These are phyloP conservation scores for Pyricularia grisea DNA, from an alignment of 2,329 filamentous ascomycete genomes.

Conservation along the genomic window DNA sequence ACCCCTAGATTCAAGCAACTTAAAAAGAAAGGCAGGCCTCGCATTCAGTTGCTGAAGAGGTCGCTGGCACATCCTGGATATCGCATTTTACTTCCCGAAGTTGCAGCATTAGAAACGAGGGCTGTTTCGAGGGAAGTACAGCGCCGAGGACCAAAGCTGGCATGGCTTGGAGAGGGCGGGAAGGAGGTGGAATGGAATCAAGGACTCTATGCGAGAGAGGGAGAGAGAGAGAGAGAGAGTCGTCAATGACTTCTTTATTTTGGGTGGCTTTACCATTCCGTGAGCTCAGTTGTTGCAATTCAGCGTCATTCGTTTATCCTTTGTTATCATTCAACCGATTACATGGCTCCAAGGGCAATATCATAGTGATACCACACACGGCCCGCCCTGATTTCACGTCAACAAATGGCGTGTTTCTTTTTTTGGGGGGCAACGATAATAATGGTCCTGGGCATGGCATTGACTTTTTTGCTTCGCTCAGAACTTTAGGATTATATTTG, in stretches of 20 bases:
- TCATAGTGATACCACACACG: neutral
- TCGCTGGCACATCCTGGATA: neutral
- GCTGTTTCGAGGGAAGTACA: neutral
- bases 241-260: neutral
- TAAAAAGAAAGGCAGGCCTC: neutral
- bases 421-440: neutral
- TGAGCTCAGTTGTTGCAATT: neutral
- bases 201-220: neutral
- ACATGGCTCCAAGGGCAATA: neutral
- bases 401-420: neutral
- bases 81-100: neutral
- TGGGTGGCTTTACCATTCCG: neutral
- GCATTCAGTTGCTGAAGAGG: neutral
- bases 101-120: neutral
- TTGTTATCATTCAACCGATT: neutral
- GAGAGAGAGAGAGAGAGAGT: neutral
- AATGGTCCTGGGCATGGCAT: neutral
- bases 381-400: neutral
- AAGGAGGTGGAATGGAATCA: neutral
- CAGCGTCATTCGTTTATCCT: slow-evolving; percentile 1
- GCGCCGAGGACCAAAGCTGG: neutral
- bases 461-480: neutral
- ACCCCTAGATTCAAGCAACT: slow-evolving; percentile 5
- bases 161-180: neutral
- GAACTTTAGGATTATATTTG: neutral